These are phyloP conservation scores for Euphorbia corollata DNA, from an alignment of 441 rosid genomes.

Conservation along the genomic window DNA sequence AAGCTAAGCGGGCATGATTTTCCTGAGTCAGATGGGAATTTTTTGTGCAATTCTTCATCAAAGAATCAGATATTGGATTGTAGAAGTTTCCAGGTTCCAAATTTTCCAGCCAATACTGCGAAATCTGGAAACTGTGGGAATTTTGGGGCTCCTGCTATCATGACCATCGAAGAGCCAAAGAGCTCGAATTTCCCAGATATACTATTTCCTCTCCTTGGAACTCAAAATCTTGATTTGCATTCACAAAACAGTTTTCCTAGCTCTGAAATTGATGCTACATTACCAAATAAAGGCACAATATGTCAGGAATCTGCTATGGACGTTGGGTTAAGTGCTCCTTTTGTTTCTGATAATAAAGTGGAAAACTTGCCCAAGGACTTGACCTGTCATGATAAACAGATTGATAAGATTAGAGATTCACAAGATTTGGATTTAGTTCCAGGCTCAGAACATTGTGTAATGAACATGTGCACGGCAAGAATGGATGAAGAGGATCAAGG, in stretches of 20 bases:
- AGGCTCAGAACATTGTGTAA: constrained; percentile 16
- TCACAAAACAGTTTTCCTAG: constrained; percentile 7
- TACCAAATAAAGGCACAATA: constrained; percentile 21
- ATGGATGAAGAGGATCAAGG: constrained; percentile 21
- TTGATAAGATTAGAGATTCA: constrained; percentile 21
- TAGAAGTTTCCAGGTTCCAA: constrained; percentile 18
- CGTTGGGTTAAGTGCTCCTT: constrained; percentile 19
- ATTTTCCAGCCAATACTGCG: constrained; percentile 11
- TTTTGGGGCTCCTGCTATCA: constrained; percentile 14
- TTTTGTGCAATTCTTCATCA: constrained; percentile 17
- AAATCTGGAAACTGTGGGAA: constrained; percentile 24
- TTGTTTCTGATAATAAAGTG: constrained; percentile 19
- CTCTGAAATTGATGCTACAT: constrained; percentile 14
- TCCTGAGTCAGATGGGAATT: constrained; percentile 20
- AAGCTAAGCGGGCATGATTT: constrained; percentile 8
- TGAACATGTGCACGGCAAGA: constrained; percentile 15
- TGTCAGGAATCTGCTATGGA: constrained; percentile 21
- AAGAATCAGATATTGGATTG: constrained; percentile 16
- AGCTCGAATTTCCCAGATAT: constrained; percentile 14
- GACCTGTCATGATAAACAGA: constrained; percentile 20
- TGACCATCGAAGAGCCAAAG: constrained; percentile 17
- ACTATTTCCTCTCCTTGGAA: neutral
- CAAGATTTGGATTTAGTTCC: constrained; percentile 20
- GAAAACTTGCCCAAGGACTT: constrained; percentile 17
- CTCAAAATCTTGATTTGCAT: constrained; percentile 21